Evolutionary conservation across 805 yeast species (phyloP).

Genomic region (Ogataea pini): DNA sequence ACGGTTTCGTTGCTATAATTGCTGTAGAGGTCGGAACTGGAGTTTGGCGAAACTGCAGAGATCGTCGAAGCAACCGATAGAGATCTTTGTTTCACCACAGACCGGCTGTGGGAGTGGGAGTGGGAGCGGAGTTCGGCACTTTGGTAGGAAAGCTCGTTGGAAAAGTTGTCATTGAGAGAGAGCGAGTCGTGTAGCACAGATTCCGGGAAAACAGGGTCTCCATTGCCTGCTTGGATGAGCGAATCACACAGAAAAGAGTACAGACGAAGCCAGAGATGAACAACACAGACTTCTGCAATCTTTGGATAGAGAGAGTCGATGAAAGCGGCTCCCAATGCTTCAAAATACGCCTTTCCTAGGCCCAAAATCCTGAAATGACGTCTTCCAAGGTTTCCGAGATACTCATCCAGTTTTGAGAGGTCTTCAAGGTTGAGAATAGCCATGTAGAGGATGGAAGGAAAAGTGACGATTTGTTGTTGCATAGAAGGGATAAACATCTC

Average conservation of each 20-base stretch:
- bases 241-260: conserved; percentile 35
- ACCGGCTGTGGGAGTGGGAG: neutral
- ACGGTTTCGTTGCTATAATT: conserved; percentile 2
- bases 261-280: conserved; percentile 31
- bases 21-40: neutral
- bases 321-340: conserved; percentile 64
- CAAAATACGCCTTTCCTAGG: conserved; percentile 59
- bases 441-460: conserved; percentile 66
- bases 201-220: conserved; percentile 22
- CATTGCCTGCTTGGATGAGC: conserved; percentile 27
- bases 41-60: neutral
- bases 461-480: conserved; percentile 67
- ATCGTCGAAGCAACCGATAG: neutral
- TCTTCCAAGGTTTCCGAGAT: conserved; percentile 59
- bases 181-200: conserved; percentile 13
- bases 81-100: neutral
- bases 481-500: conserved; percentile 63
- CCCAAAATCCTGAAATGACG: conserved; percentile 67
- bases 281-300: conserved; percentile 31
- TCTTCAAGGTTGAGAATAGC: conserved; percentile 61
- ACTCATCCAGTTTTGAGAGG: conserved; percentile 50
- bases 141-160: neutral
- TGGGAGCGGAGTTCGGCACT: neutral
- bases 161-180: conserved; percentile 7
- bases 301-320: conserved; percentile 59